phyloP scores from a whole-genome alignment of 2,329 filamentous ascomycete genomes.

The Clathrospora elynae region DNA sequence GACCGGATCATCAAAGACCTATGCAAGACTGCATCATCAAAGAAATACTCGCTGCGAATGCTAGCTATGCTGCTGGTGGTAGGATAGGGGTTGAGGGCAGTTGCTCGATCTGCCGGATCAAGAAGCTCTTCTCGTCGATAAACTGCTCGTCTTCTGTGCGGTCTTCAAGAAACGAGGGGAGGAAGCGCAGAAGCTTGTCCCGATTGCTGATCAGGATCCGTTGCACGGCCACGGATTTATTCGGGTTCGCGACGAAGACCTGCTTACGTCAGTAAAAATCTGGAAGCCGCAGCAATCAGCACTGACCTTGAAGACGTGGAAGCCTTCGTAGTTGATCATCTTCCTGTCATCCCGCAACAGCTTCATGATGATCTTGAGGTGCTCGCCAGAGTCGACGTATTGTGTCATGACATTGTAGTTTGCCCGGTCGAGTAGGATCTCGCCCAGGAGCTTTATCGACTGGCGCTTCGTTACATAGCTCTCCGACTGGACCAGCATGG shows the following conservation, averaged over 20 bases:
- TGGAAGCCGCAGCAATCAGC: background rate
- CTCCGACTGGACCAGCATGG: conserved; percentile 83
- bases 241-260: conserved; percentile 97
- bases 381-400: conserved; percentile 93
- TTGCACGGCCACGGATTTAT: conserved; percentile 95
- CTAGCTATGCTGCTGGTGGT: conserved; percentile 24
- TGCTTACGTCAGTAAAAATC: conserved; percentile 37
- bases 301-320: conserved; percentile 90
- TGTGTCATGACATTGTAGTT: conserved; percentile 99
- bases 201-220: conserved; percentile 96
- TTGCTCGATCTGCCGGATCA: conserved; percentile 86
- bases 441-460: conserved; percentile 94
- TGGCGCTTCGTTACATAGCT: conserved; percentile 98
- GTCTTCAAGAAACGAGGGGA: conserved; percentile 91
- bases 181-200: conserved; percentile 84
- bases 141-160: conserved; percentile 98
- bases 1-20: background rate
- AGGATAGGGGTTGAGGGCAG: conserved; percentile 43
- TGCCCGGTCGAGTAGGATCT: conserved; percentile 89
- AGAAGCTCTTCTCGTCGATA: conserved; percentile 94
- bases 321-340: conserved; percentile 99
- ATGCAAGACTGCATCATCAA: background rate
- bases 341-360: conserved; percentile 91
- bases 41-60: background rate
- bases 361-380: conserved; percentile 98